Conservation (phyloP, 345 rosid genomes). For the Lepidium sativum region DNA sequence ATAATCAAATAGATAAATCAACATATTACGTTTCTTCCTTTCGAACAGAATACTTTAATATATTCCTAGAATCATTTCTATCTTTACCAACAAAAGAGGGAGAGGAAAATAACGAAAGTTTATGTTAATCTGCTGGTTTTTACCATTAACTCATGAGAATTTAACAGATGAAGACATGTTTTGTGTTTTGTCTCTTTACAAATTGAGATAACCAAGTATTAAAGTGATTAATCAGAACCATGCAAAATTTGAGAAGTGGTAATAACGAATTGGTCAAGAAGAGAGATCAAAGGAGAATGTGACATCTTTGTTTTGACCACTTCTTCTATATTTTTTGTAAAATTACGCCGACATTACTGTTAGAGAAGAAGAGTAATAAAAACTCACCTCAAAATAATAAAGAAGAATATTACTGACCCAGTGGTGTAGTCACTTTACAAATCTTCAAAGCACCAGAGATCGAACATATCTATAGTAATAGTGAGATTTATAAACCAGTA, state of each 20-base stretch:
- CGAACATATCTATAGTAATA: too few relatives aligned
- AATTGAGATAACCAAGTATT: not conserved
- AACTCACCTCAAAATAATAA: too few relatives aligned
- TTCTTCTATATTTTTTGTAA: too few relatives aligned
- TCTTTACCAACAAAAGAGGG: not conserved
- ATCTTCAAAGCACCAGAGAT: too few relatives aligned
- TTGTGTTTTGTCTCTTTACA: conserved; percentile 2
- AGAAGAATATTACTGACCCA: too few relatives aligned
- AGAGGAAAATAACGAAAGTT: not conserved
- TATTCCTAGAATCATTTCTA: not conserved
- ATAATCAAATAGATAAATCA: not conserved
- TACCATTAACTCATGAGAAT: not conserved
- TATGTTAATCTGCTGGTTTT: conserved; percentile 1
- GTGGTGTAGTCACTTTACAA: too few relatives aligned
- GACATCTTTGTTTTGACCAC: conserved; percentile 4
- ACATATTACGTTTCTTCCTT: not conserved
- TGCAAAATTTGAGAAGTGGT: conserved; percentile 7
- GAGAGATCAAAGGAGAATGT: conserved; percentile 20
- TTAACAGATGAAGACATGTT: not conserved
- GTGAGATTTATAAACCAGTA: too few relatives aligned
- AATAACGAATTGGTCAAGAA: conserved; percentile 23
- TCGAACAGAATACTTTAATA: not conserved
- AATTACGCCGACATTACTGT: too few relatives aligned
- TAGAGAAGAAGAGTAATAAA: too few relatives aligned
- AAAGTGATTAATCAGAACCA: conserved; percentile 8